Base-by-base conservation (phyloP, 805 yeast genomes). In the Saccharomycopsis lassenensis region DNA sequence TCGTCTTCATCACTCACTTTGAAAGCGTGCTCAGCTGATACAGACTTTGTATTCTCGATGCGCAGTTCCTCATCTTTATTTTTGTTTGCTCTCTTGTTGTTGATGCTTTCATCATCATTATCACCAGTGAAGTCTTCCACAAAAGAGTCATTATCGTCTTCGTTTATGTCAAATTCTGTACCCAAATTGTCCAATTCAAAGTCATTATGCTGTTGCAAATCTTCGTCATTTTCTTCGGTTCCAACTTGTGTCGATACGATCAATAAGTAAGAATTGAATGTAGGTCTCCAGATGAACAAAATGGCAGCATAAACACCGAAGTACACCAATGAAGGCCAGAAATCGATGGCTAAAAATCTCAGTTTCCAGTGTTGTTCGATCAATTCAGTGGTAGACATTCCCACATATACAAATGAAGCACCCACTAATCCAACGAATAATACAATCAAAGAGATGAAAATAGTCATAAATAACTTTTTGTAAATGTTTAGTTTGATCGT, bases 251-350 rank as follows among this genome's bases (percentile, higher is more conserved):
- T 84, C 2, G 95, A 83, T 44, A 87, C 87, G 8, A 96, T 97
- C 52, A 91, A 71, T 73, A 93, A 78, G 51, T 87, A 82, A 40
- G 95, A 86, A 27, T 94, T 85, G 48, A 81, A 91, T 0, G 96
- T 89, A 36, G 99, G 99, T 58, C 98, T 78, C 98, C 98, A 91
- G 45, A 91, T 71, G 63, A 86, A 74, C 4, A 95, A 83, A 45
- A 91, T 67, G 7, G 86, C 72, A 49, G 79, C 70, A 55, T 91
- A 87, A 25, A 87, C 87, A 32, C 77, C 59, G 52, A 82, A 84
- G 60, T 85, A 91, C 10, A 86, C 78, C 33, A 85, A 69, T 33
- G 94, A 77, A 26, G 95, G 94, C 95, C 97, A 87, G 62, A 94
- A 93, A 49, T 89, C 95, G 30, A 79, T 69, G 36, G 85, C 59